These are phyloP conservation scores for Leptomonas pyrrhocoris DNA, from an alignment of 208 protist species.

Conservation along the genomic window DNA sequence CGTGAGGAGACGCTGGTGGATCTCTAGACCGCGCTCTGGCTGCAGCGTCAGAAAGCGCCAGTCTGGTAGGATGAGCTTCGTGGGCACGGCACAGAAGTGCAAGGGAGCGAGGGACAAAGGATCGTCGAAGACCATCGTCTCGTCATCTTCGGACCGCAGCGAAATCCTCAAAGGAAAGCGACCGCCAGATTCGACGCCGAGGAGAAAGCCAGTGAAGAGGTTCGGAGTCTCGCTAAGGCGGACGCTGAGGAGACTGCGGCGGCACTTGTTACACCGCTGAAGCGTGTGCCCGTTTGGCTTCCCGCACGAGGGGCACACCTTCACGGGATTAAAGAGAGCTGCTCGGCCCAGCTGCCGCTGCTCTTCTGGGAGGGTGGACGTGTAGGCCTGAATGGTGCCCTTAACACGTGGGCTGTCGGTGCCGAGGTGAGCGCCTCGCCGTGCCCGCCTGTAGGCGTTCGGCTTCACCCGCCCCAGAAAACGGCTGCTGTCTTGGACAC, in stretches of 20 bases:
- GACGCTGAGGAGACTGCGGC: slow-evolving; percentile 26
- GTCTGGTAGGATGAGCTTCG: slow-evolving; percentile 51
- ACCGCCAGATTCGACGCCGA: slow-evolving; percentile 43
- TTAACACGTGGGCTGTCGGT: slow-evolving; percentile 7
- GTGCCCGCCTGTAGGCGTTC: slow-evolving; percentile 19
- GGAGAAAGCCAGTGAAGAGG: slow-evolving; percentile 63
- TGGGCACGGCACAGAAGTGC: slow-evolving; percentile 63
- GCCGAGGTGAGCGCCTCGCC: slow-evolving; percentile 4
- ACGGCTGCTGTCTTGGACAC: not conserved
- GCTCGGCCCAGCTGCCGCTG: slow-evolving; percentile 2
- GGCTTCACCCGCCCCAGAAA: slow-evolving; percentile 35
- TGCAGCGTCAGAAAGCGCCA: slow-evolving; percentile 56
- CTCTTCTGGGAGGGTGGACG: not conserved
- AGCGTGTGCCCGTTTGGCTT: slow-evolving; percentile 70
- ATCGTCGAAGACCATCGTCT: slow-evolving; percentile 63
- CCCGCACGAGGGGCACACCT: slow-evolving; percentile 51
- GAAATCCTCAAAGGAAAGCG: slow-evolving; percentile 49
- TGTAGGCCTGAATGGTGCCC: slow-evolving; percentile 31
- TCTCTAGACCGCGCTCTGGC: slow-evolving; percentile 34
- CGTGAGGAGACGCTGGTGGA: slow-evolving; percentile 24
- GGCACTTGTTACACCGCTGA: slow-evolving; percentile 55
- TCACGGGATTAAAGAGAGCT: slow-evolving; percentile 47
- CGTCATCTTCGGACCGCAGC: slow-evolving; percentile 38
- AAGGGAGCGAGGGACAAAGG: slow-evolving; percentile 56
- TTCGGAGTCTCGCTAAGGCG: slow-evolving; percentile 51